These are phyloP conservation scores for Lactarius hengduanensis DNA, from an alignment of 768 basidiomycete species.

Conservation along the genomic window DNA sequence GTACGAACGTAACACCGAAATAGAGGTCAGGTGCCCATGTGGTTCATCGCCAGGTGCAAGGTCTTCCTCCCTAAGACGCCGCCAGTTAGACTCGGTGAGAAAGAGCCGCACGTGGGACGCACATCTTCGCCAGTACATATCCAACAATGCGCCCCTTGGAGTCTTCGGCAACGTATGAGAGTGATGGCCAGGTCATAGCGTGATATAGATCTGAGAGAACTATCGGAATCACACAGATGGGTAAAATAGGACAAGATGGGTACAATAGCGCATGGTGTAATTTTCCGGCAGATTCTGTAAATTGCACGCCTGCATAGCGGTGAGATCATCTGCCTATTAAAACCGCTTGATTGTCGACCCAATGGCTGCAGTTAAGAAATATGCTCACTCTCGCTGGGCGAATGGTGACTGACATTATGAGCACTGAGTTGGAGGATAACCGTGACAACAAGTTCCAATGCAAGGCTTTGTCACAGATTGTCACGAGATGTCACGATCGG, in stretches of 20 bases:
- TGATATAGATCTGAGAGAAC: constrained; percentile 7
- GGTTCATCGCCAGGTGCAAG: constrained; percentile 56
- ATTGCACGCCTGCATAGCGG: constrained; percentile 93
- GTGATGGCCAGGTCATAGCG: constrained; percentile 81
- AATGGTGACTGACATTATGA: constrained; percentile 46
- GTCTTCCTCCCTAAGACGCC: constrained; percentile 57
- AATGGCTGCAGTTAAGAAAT: background rate
- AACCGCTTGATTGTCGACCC: constrained; percentile 27
- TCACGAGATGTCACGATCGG: too few species aligned
- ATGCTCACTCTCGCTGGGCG: constrained; percentile 37
- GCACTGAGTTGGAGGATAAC: background rate
- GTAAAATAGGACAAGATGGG: constrained; percentile 30
- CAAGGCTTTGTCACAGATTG: background rate
- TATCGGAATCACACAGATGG: background rate
- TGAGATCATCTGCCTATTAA: constrained; percentile 75
- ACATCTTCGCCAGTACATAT: constrained; percentile 97
- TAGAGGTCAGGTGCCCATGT: constrained; percentile 95
- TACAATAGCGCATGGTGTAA: constrained; percentile 80
- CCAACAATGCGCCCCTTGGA: constrained; percentile 87
- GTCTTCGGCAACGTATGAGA: constrained; percentile 92
- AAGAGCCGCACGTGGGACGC: constrained; percentile 30
- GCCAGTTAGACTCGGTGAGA: constrained; percentile 5
- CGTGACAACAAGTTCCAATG: too few species aligned
- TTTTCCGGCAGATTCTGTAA: constrained; percentile 92
- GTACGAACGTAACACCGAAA: constrained; percentile 89